phyloP scores from a whole-genome alignment of 257 asterid species.

The Osmanthus fragrans region DNA sequence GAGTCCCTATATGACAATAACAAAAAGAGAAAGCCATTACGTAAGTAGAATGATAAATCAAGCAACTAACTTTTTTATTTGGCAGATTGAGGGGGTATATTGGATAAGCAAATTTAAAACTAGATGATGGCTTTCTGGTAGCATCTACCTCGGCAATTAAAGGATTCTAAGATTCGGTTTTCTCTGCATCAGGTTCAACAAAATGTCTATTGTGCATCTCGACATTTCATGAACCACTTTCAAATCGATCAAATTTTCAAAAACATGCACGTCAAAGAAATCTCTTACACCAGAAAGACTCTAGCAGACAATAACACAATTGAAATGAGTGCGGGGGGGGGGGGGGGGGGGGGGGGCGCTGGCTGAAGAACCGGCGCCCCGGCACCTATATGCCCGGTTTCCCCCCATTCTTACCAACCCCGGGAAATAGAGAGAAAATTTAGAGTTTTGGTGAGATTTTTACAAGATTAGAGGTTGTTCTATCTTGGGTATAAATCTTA shows the following conservation, averaged over 20 bases:
- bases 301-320: neutral
- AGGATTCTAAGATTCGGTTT: neutral
- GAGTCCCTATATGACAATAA: neutral
- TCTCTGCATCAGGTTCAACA: neutral
- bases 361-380: too few species aligned
- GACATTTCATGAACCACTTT: neutral
- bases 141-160: neutral
- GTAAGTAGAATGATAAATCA: neutral
- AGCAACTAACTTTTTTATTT: neutral
- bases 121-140: too few species aligned
- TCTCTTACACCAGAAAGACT: neutral
- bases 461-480: too few species aligned
- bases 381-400: too few species aligned
- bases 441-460: too few species aligned
- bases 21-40: neutral
- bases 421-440: too few species aligned
- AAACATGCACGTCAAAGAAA: neutral
- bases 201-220: neutral
- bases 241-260: neutral
- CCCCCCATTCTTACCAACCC: too few species aligned
- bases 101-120: neutral
- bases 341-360: too few species aligned
- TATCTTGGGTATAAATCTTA: too few species aligned
- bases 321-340: too few species aligned
- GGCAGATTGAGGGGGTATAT: neutral